A percentile compares a stretch with the other conserved stretches of the same genome.
phyloP scores from a whole-genome alignment of 139 green algal genomes.

The Pleodorina starrii region DNA sequence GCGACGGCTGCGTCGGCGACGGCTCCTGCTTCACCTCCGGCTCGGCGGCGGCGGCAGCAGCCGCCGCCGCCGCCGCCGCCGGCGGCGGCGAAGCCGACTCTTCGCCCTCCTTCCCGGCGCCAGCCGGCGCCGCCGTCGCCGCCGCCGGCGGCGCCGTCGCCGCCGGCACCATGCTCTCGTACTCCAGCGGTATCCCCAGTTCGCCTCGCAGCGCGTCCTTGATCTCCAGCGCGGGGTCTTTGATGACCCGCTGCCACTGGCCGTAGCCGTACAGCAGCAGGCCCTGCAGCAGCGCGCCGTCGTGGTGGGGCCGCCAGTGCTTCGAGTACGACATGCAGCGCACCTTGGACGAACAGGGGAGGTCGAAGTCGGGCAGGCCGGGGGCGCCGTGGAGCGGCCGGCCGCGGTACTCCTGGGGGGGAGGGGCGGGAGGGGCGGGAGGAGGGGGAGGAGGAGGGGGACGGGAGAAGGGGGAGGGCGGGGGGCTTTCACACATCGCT shows the following conservation, averaged over 20 bases:
- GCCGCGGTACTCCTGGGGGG: conserved; percentile 16
- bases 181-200: conserved; percentile 47
- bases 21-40: neutral
- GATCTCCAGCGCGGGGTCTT: conserved; percentile 16
- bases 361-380: conserved; percentile 2
- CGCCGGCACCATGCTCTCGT: neutral
- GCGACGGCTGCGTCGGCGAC: neutral
- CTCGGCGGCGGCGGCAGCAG: too few species aligned
- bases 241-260: conserved; percentile 31
- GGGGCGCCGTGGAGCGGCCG: neutral
- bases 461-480: too few species aligned
- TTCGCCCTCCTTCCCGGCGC: neutral
- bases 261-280: conserved; percentile 45
- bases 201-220: conserved; percentile 40
- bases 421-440: neutral
- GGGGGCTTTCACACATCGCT: too few species aligned
- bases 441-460: neutral
- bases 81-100: neutral
- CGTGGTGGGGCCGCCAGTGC: neutral
- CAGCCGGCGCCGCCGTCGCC: neutral
- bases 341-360: neutral
- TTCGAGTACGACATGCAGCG: neutral
- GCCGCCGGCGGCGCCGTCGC: neutral
- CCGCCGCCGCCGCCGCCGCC: neutral
- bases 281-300: conserved; percentile 31